phyloP scores from a whole-genome alignment of 768 basidiomycete genomes.

The Chalciporus chontae region DNA sequence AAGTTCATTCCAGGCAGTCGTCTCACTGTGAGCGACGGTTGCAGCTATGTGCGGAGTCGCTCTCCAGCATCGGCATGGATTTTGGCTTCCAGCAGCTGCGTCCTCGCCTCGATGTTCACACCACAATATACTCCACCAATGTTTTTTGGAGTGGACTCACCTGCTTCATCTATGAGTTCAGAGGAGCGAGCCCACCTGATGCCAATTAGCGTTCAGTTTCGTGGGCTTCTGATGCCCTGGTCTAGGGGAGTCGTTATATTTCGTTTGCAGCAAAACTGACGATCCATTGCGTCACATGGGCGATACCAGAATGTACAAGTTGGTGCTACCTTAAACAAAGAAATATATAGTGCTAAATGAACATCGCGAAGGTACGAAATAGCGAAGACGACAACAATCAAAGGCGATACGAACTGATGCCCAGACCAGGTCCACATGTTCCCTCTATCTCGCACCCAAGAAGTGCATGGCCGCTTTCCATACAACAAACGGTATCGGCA shows the following conservation, averaged over 20 bases:
- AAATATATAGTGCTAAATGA: slow-evolving; percentile 9
- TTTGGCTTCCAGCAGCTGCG: too few relatives aligned
- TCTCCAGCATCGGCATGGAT: too few relatives aligned
- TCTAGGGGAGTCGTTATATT: neutral
- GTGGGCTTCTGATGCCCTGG: too few relatives aligned
- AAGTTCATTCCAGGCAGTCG: too few relatives aligned
- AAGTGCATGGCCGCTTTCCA: slow-evolving; percentile 34
- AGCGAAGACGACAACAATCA: neutral
- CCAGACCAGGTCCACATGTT: neutral
- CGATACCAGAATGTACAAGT: slow-evolving; percentile 5
- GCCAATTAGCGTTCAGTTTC: too few relatives aligned
- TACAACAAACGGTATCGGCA: slow-evolving; percentile 33
- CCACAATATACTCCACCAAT: too few relatives aligned
- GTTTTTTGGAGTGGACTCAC: too few relatives aligned
- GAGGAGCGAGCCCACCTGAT: too few relatives aligned
- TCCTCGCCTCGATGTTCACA: too few relatives aligned
- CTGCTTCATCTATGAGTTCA: too few relatives aligned
- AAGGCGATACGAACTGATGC: neutral
- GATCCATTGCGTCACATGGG: neutral
- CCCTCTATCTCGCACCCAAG: slow-evolving; percentile 26
- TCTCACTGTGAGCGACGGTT: too few relatives aligned
- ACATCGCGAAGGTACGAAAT: neutral
- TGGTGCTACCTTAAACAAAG: neutral
- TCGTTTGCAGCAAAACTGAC: neutral
- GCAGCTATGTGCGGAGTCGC: too few relatives aligned